Evolutionary conservation across 805 yeast genomes (phyloP).

Genomic region (Schizosaccharomyces octosporus): DNA sequence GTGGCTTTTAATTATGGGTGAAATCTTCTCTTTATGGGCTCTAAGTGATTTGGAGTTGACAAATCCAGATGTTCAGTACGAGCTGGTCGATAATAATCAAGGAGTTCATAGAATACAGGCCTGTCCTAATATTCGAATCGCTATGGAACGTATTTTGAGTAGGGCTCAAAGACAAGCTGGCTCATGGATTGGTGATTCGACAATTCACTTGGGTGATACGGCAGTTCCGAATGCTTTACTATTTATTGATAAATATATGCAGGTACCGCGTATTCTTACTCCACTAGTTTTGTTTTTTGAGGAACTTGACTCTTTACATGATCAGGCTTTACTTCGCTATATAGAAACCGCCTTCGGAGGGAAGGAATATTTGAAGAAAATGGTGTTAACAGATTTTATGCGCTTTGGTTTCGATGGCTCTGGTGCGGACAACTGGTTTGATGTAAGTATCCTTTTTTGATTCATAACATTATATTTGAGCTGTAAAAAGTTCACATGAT

Average conservation of each 20-base stretch:
- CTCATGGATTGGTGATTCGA: constrained; percentile 62
- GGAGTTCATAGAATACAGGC: constrained; percentile 56
- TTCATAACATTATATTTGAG: background rate
- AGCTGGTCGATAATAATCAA: constrained; percentile 50
- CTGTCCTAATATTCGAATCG: constrained; percentile 42
- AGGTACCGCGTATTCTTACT: constrained; percentile 50
- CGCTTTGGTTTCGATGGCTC: constrained; percentile 40
- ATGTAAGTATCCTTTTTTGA: constrained; percentile 15
- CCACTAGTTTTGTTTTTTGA: constrained; percentile 40
- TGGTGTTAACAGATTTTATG: constrained; percentile 23
- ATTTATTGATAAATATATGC: constrained; percentile 56
- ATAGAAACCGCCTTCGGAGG: constrained; percentile 33
- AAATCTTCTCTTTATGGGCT: constrained; percentile 56
- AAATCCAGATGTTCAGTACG: constrained; percentile 26
- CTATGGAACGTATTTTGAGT: constrained; percentile 44
- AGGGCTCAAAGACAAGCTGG: constrained; percentile 35
- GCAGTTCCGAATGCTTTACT: constrained; percentile 66
- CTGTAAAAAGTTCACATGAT: background rate
- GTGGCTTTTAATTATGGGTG: constrained; percentile 59
- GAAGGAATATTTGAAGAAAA: constrained; percentile 24
- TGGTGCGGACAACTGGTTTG: constrained; percentile 63
- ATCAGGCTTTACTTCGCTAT: constrained; percentile 27
- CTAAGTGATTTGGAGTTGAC: constrained; percentile 51
- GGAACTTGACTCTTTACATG: constrained; percentile 28
- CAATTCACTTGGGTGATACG: constrained; percentile 59